These are phyloP conservation scores for Harrya chromipes DNA, from an alignment of 768 basidiomycete species.

Conservation along the genomic window DNA sequence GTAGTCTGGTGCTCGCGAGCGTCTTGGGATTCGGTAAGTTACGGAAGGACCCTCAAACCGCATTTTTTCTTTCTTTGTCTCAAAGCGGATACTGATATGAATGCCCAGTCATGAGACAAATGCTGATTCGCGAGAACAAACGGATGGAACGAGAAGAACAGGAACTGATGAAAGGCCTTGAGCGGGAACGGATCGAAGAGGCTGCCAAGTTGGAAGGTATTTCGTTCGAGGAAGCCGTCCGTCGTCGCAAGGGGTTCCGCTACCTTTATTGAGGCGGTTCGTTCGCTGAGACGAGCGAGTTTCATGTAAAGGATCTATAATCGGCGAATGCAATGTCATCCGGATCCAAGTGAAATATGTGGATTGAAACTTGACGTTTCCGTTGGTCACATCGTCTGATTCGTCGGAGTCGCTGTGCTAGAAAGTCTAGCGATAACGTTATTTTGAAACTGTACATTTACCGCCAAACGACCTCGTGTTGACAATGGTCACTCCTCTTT, in stretches of 20 bases:
- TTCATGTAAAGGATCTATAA: too few species aligned
- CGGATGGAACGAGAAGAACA: constrained; percentile 49
- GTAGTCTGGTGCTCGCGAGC: constrained; percentile 30
- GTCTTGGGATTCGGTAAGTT: constrained; percentile 34
- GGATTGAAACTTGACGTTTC: too few species aligned
- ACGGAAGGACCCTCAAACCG: too few species aligned
- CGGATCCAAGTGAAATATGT: too few species aligned
- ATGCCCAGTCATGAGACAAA: constrained; percentile 38
- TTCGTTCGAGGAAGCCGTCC: constrained; percentile 56
- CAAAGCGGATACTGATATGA: background rate
- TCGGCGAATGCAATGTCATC: too few species aligned
- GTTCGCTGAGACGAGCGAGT: too few species aligned
- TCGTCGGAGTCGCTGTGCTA: too few species aligned
- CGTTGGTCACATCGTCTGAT: too few species aligned
- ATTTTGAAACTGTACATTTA: too few species aligned
- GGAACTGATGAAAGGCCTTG: constrained; percentile 40
- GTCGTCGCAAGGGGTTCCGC: constrained; percentile 53
- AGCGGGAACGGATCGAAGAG: constrained; percentile 50
- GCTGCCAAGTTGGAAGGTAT: constrained; percentile 59
- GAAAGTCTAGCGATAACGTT: too few species aligned
- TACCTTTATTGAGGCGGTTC: constrained; percentile 43
- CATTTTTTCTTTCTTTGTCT: background rate
- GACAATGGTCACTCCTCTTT: too few species aligned
- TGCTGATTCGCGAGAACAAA: constrained; percentile 50
- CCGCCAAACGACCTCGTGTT: too few species aligned